phyloP scores from a whole-genome alignment of 164 flowering plant genomes.

The Saururus chinensis region DNA sequence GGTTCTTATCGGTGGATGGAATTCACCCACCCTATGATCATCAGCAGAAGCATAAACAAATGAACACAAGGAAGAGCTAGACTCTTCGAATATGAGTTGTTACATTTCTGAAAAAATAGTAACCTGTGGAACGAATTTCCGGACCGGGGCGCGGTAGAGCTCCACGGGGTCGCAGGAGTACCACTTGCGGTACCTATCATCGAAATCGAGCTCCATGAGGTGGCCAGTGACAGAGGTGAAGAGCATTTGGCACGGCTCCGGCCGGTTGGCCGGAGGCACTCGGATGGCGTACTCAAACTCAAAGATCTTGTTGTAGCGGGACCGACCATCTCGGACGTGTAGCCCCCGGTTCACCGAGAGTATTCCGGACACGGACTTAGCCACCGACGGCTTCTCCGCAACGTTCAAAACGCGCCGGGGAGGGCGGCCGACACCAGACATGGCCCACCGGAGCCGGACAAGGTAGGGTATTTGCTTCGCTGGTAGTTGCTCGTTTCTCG shows the following conservation, averaged over 20 bases:
- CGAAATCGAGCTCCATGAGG: constrained; percentile 92
- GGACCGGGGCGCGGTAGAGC: constrained; percentile 67
- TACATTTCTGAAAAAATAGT: not conserved
- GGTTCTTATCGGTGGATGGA: too few relatives aligned
- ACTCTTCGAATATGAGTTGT: too few relatives aligned
- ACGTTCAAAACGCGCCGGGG: constrained; percentile 52
- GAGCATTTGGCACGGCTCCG: constrained; percentile 57
- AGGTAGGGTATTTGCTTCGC: not conserved
- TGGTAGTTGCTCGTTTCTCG: too few relatives aligned
- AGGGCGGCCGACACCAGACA: constrained; percentile 5
- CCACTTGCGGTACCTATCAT: constrained; percentile 74
- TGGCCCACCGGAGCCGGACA: not conserved
- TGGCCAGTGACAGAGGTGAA: constrained; percentile 95
- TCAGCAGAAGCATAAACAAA: too few relatives aligned
- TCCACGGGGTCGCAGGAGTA: constrained; percentile 81
- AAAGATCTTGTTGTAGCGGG: constrained; percentile 77
- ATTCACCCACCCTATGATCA: too few relatives aligned
- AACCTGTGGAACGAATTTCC: constrained; percentile 76
- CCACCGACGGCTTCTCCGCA: constrained; percentile 99
- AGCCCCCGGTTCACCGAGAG: constrained; percentile 47
- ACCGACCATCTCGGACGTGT: constrained; percentile 56
- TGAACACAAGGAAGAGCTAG: too few relatives aligned
- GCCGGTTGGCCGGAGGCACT: constrained; percentile 5
- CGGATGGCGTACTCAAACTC: constrained; percentile 66
- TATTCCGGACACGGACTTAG: constrained; percentile 67